phyloP scores from a whole-genome alignment of 2,329 filamentous ascomycete species.

The Elsinoe fawcettii region DNA sequence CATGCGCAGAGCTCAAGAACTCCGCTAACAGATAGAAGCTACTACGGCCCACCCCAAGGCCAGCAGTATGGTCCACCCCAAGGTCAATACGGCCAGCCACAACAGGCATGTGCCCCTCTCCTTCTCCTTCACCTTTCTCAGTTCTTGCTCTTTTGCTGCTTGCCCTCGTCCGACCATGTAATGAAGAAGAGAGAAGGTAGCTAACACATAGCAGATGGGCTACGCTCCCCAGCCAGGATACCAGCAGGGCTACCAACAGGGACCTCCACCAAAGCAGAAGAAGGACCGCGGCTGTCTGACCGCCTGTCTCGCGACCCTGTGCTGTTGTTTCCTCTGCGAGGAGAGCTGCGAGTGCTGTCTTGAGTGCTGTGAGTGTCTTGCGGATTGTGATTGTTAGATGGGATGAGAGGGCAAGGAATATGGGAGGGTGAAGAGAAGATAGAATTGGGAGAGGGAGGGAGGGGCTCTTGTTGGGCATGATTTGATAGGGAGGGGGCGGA shows the following conservation, averaged over 20 bases:
- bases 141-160: too few species aligned
- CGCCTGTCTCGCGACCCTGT: constrained; percentile 49
- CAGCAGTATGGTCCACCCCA: constrained; percentile 28
- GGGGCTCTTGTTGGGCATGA: not conserved
- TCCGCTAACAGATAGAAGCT: constrained; percentile 18
- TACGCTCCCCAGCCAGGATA: constrained; percentile 22
- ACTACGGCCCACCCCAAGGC: constrained; percentile 26
- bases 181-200: not conserved
- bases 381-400: constrained; percentile 26
- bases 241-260: constrained; percentile 37
- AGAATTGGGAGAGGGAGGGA: not conserved
- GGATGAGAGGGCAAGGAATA: not conserved
- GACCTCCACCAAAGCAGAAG: constrained; percentile 36
- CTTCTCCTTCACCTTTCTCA: not conserved
- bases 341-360: constrained; percentile 57
- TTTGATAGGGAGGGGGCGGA: not conserved
- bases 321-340: constrained; percentile 58
- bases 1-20: not conserved
- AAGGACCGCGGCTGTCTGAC: constrained; percentile 46
- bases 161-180: too few species aligned
- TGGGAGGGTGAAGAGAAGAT: not conserved
- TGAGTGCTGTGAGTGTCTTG: constrained; percentile 51
- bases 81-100: constrained; percentile 22
- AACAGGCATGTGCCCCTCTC: constrained; percentile 18
- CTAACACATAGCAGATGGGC: constrained; percentile 18